These are phyloP conservation scores for Naganishia friedmannii DNA, from an alignment of 768 basidiomycete species.

Conservation along the genomic window DNA sequence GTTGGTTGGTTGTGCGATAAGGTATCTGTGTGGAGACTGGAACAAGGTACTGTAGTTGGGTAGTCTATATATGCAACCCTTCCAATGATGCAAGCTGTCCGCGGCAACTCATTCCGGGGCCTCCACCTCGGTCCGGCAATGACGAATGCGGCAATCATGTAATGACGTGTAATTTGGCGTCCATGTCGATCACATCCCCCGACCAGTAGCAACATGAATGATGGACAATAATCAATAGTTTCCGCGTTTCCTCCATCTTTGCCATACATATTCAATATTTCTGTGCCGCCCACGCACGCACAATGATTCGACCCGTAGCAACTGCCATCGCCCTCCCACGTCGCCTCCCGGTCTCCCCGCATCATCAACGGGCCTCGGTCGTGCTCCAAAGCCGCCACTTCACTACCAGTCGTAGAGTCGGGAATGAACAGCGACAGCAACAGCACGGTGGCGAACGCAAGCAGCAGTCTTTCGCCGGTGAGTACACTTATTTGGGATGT, in stretches of 20 bases:
- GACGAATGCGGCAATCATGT: too few relatives aligned
- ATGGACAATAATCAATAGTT: too few relatives aligned
- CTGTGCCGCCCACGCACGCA: too few relatives aligned
- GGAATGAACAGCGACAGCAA: background rate
- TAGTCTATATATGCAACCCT: too few relatives aligned
- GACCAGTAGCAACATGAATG: too few relatives aligned
- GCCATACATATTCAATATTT: too few relatives aligned
- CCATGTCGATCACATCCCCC: too few relatives aligned
- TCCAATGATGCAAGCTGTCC: too few relatives aligned
- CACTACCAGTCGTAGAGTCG: background rate
- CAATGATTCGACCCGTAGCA: conserved; percentile 3
- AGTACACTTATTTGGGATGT: background rate
- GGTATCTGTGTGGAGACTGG: background rate
- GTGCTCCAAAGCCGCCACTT: conserved; percentile 1
- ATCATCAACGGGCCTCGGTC: too few relatives aligned
- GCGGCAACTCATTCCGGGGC: too few relatives aligned
- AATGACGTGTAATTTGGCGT: too few relatives aligned
- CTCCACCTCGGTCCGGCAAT: background rate
- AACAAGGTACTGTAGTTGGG: background rate
- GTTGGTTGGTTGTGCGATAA: background rate
- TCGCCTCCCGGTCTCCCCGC: background rate
- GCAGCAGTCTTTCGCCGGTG: conserved; percentile 10
- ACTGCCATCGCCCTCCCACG: background rate
- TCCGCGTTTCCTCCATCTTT: too few relatives aligned
- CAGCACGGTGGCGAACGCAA: background rate